phyloP scores from a whole-genome alignment of 768 basidiomycete genomes.

The Rhizopogon sp. region DNA sequence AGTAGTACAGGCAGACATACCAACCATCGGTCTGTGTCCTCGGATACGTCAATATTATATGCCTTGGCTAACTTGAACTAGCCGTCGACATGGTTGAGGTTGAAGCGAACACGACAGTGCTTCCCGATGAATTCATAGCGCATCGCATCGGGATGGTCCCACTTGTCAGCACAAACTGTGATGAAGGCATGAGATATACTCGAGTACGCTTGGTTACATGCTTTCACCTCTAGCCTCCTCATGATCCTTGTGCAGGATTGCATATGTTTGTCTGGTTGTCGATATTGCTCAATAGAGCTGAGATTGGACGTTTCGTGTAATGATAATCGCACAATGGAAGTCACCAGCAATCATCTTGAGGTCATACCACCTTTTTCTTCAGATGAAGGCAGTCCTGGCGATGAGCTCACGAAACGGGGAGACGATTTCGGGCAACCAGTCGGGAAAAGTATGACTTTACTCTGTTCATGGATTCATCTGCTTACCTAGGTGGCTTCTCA shows the following conservation, averaged over 20 bases:
- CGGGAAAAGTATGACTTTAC: slow-evolving; percentile 60
- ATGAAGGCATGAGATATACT: slow-evolving; percentile 80
- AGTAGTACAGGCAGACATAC: slow-evolving; percentile 94
- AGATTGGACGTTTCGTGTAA: slow-evolving; percentile 71
- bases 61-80: slow-evolving; percentile 26
- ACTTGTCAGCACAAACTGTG: slow-evolving; percentile 80
- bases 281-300: slow-evolving; percentile 82
- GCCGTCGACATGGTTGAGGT: slow-evolving; percentile 98
- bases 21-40: slow-evolving; percentile 76
- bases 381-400: slow-evolving; percentile 45
- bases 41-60: neutral
- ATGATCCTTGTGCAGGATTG: slow-evolving; percentile 64
- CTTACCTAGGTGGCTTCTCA: slow-evolving; percentile 22
- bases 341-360: slow-evolving; percentile 85
- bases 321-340: slow-evolving; percentile 69
- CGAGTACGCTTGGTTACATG: slow-evolving; percentile 42
- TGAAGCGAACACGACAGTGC: slow-evolving; percentile 82
- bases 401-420: slow-evolving; percentile 70
- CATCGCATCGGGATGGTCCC: slow-evolving; percentile 96
- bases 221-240: neutral
- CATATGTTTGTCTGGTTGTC: slow-evolving; percentile 78
- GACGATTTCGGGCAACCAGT: slow-evolving; percentile 78
- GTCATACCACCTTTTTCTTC: slow-evolving; percentile 38
- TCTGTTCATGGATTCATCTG: neutral
- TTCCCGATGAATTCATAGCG: slow-evolving; percentile 96